These are phyloP conservation scores for Oryza meyeriana DNA, from an alignment of 176 grass and related monocot species.

Conservation along the genomic window DNA sequence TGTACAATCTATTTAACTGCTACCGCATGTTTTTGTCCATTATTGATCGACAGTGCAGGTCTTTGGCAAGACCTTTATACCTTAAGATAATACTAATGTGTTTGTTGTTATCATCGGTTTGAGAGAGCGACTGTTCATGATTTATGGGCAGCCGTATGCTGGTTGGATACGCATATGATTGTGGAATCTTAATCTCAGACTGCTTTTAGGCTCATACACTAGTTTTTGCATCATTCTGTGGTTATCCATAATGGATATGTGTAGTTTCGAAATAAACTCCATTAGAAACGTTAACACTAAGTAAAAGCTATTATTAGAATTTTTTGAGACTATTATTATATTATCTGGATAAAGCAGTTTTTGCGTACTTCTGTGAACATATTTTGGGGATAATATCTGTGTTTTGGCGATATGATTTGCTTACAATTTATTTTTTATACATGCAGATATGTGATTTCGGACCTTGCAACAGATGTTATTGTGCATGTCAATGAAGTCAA, in stretches of 20 bases:
- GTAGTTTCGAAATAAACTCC: background rate
- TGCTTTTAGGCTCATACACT: background rate
- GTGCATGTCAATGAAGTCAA: slow-evolving; percentile 64
- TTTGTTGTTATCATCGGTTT: slow-evolving; percentile 30
- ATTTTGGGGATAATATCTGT: background rate
- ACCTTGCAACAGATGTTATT: slow-evolving; percentile 83
- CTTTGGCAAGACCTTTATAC: slow-evolving; percentile 22
- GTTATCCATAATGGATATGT: background rate
- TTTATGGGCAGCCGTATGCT: background rate
- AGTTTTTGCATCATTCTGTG: slow-evolving; percentile 10
- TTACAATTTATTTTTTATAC: slow-evolving; percentile 16
- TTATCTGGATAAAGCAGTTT: background rate
- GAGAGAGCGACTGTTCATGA: slow-evolving; percentile 22
- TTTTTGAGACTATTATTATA: background rate
- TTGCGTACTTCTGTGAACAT: background rate
- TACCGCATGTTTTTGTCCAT: slow-evolving; percentile 40
- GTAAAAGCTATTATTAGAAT: background rate
- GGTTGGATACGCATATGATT: background rate
- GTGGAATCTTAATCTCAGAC: background rate
- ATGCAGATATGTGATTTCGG: slow-evolving; percentile 80
- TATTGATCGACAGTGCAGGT: slow-evolving; percentile 27
- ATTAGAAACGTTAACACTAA: background rate
- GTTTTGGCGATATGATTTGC: slow-evolving; percentile 3
- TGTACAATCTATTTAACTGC: slow-evolving; percentile 30
- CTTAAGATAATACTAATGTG: slow-evolving; percentile 16